These are phyloP conservation scores for Dactylellina sp. DNA, from an alignment of 2,329 filamentous ascomycete genomes.

Conservation along the genomic window DNA sequence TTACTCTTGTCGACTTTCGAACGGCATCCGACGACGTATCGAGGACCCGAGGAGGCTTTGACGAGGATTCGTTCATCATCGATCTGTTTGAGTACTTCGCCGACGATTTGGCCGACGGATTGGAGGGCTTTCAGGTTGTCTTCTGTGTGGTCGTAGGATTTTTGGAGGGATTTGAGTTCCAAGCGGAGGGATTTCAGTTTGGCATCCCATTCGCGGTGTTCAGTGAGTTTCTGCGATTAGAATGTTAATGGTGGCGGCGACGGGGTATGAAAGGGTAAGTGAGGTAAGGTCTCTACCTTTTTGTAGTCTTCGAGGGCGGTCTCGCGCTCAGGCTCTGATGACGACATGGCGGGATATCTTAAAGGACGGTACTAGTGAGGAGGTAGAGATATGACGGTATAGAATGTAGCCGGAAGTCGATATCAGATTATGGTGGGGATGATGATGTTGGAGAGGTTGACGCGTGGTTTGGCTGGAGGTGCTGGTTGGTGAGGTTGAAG, in stretches of 20 bases:
- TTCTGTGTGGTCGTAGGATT: conserved; percentile 95
- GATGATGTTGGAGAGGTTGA: conserved; percentile 26
- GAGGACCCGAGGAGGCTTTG: conserved; percentile 94
- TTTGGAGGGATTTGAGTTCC: conserved; percentile 95
- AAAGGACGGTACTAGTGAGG: conserved; percentile 4
- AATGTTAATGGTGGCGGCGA: conserved; percentile 23
- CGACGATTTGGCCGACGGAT: conserved; percentile 99
- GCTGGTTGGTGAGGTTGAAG: conserved; percentile 21
- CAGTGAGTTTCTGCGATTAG: conserved; percentile 71
- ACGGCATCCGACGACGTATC: conserved; percentile 97
- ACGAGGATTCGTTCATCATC: conserved; percentile 96
- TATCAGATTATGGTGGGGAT: conserved; percentile 17
- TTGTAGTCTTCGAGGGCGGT: conserved; percentile 83
- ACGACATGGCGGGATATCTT: conserved; percentile 37
- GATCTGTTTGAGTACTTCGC: conserved; percentile 97
- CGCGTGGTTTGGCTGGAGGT: conserved; percentile 25
- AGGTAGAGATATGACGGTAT: conserved; percentile 3
- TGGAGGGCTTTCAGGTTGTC: conserved; percentile 99
- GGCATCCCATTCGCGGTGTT: conserved; percentile 98
- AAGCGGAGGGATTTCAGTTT: conserved; percentile 94
- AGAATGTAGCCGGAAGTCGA: not conserved
- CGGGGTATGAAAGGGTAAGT: not conserved
- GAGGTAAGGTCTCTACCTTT: conserved; percentile 65
- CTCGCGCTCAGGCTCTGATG: conserved; percentile 69
- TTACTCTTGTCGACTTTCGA: conserved; percentile 98